Evolutionary conservation across 495 filamentous ascomycete genomes (phyloP), one percentile per base, ranked within the genome.

Genomic region (Chaetomidium leptoderma): DNA sequence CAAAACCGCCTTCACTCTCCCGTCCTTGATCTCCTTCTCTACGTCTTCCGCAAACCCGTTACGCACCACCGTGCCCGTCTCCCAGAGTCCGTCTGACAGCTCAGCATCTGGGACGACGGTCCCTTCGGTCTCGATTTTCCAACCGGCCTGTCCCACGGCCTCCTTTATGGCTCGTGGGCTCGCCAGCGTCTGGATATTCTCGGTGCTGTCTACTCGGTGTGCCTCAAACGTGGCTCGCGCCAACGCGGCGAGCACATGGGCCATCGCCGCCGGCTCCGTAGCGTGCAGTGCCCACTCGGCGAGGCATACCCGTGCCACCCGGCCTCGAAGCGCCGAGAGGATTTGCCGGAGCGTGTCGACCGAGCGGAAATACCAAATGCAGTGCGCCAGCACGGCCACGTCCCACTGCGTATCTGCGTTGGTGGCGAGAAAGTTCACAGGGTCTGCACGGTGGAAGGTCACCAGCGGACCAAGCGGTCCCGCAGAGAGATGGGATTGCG

Each of bases 301-400:
- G 23, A 78, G 45, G 26, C 67, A 70, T 16, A 77, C 66, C 14
- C 66, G 63, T 37, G 55, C 36, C 2, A 65, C 68, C 29, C 64
- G 55, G n/a, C 70, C 68, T 6, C 35, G 65, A 37, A 77, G 62
- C 43, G 68, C 70, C 0, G 32, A 13, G 19, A 78, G 70, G 19
- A 74, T 71, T 5, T 48, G 46, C 9, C 55, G 43, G 27, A 79
- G 68, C 19, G 64, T 53, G 0, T 27, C 35, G 0, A 61, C 57
- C 10, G 68, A 70, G 27, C 66, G 40, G 58, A 83, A 81, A 59
- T 81, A 82, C 71, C 74, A 82, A 55, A 78, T 69, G 59, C 65
- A 72, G 64, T 83, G 80, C 52, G 65, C 68, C 37, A 82, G 70
- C 19, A 81, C 69, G 14, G 74, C 72, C 43, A 71, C 66, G 60